Evolutionary conservation across 129 eudicot species (phyloP).

Genomic region (Flaveria robusta): DNA sequence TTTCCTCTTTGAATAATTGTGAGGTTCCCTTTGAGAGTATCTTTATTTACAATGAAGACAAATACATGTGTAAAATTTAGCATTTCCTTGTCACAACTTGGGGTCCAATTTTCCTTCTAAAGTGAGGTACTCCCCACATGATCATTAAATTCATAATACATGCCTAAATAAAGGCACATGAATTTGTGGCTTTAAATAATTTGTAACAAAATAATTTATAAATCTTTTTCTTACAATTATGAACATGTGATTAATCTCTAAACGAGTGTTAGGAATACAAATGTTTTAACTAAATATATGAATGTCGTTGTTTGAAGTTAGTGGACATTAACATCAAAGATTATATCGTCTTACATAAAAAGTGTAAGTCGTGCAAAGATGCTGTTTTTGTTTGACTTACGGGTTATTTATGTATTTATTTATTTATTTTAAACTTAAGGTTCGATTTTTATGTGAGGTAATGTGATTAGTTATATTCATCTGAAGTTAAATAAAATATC

Average conservation of each 20-base stretch:
- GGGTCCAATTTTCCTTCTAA: constrained; percentile 24
- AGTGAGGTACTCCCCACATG: constrained; percentile 28
- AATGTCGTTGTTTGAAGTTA: too few relatives aligned
- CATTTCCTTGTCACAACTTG: constrained; percentile 32
- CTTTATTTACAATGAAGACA: constrained; percentile 29
- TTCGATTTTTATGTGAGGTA: too few relatives aligned
- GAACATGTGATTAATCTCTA: constrained; percentile 1
- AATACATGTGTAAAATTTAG: constrained; percentile 11
- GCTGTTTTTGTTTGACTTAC: too few relatives aligned
- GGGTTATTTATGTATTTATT: too few relatives aligned
- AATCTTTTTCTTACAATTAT: neutral
- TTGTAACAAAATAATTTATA: neutral
- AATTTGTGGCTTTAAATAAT: neutral
- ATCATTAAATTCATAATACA: neutral
- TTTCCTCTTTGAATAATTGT: constrained; percentile 19
- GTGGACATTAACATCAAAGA: too few relatives aligned
- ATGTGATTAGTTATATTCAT: too few relatives aligned
- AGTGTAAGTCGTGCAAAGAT: too few relatives aligned
- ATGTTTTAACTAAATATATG: too few relatives aligned
- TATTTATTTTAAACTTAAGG: too few relatives aligned
- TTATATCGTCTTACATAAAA: too few relatives aligned
- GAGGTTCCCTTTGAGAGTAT: constrained; percentile 21
- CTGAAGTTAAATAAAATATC: too few relatives aligned
- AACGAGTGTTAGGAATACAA: neutral
- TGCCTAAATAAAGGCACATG: constrained; percentile 31